A percentile compares a stretch with the other conserved stretches of the same genome.
phyloP scores from a whole-genome alignment of 352 stramenopile genomes.

The Globisporangium radiosum region DNA sequence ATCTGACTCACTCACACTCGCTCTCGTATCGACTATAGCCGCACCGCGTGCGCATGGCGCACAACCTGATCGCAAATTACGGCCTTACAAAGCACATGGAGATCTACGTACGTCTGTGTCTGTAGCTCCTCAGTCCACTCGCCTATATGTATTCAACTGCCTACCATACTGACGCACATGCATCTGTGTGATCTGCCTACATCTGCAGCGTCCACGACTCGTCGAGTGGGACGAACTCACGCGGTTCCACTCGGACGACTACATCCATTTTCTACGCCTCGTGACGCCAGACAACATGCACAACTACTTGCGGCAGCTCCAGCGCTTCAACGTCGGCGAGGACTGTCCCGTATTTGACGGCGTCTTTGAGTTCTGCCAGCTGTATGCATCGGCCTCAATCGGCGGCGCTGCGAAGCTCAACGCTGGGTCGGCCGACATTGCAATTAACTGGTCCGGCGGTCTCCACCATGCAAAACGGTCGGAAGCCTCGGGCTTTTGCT shows the following conservation, averaged over 20 bases:
- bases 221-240: constrained; percentile 97
- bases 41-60: constrained; percentile 98
- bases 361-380: constrained; percentile 98
- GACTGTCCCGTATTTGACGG: constrained; percentile 99
- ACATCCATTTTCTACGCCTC: constrained; percentile 98
- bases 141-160: no score
- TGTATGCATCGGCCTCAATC: constrained; percentile 97
- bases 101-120: constrained; percentile 86
- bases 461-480: constrained; percentile 99
- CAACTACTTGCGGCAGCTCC: constrained; percentile 91
- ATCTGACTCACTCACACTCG: neutral
- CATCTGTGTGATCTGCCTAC: neutral
- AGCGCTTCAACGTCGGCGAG: constrained; percentile 98
- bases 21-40: constrained; percentile 43
- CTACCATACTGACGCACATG: no score
- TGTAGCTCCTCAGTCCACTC: neutral
- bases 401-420: constrained; percentile 96
- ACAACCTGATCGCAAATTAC: constrained; percentile 99
- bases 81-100: constrained; percentile 99
- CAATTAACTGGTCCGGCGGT: constrained; percentile 99
- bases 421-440: constrained; percentile 93
- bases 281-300: constrained; percentile 99
- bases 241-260: constrained; percentile 99
- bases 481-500: constrained; percentile 98
- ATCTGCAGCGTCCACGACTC: constrained; percentile 84